Evolutionary conservation across 2,329 filamentous ascomycete genomes (phyloP), one percentile per base, ranked within the genome.

Genomic region (Colletotrichum orbiculare): DNA sequence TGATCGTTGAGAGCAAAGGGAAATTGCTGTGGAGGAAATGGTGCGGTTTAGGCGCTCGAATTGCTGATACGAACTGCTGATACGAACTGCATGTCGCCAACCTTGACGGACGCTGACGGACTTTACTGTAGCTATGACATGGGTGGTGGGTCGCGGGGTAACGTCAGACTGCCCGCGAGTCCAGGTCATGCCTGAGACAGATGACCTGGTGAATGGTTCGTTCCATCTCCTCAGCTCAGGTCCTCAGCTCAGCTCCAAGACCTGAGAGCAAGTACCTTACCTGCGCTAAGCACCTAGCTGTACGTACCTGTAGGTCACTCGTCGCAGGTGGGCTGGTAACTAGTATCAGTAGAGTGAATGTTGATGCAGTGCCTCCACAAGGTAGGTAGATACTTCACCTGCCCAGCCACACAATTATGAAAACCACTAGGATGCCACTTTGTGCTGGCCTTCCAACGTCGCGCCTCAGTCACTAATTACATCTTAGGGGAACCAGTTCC

Each of bases 61-160:
- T 2, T 17, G 17, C 17, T 17, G 17, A 17, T 17, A 38, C 37
- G 63, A 62, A 52, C 63, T 48, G 58, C 63, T 63, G 63, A 66
- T 63, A 63, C 17, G 17, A 17, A 17, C 17, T 17, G 17, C 17
- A 17, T 53, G 60, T 58, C 62, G 54, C 48, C 60, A 50, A 62
- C 56, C 39, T 45, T n/a, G 47, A 52, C 38, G 25, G 25, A 25
- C 25, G 25, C 25, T 25, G 25, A 25, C 25, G 25, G 25, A 25
- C 25, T 25, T 25, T 25, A 25, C 52, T 61, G 12, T 63, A 63
- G 46, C 52, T 66, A 66, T 66, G 63, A 66, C 63, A 66, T 66
- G 63, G 63, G 53, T 66, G 62, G 62, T 65, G 63, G 58, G 63
- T 33, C 63, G 63, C 63, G 63, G 63, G 59, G 52, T 57, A 66